Percentiles rank a stretch among this genome's conserved stretches.
phyloP scores from a whole-genome alignment of 2,329 filamentous ascomycete genomes.

The Ophiostoma novo-ulmi region DNA sequence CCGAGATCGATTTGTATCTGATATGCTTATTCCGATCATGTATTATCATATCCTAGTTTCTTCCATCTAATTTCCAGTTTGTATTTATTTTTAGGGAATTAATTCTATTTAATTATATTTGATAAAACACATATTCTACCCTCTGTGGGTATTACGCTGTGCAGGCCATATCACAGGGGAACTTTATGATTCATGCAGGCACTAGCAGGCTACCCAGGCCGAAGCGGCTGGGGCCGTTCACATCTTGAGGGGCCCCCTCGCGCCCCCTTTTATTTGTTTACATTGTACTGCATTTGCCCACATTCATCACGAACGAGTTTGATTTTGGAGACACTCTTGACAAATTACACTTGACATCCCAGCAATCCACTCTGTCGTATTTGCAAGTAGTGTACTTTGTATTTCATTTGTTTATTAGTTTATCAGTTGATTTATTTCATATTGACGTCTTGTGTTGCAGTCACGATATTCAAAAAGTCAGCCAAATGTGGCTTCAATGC shows the following conservation, averaged over 20 bases:
- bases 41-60: not conserved
- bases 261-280: constrained; percentile 9
- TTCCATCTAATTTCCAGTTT: not conserved
- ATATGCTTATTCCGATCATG: not conserved
- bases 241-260: not conserved
- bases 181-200: not conserved
- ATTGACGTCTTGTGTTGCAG: not conserved
- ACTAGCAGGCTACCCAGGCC: not conserved
- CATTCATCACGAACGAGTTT: not conserved
- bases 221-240: not conserved
- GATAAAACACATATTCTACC: not conserved
- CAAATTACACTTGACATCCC: constrained; percentile 3
- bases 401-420: not conserved
- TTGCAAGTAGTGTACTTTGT: not conserved
- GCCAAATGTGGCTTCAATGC: no score
- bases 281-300: constrained; percentile 2
- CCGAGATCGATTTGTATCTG: not conserved
- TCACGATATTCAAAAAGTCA: not conserved
- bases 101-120: no score
- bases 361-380: not conserved
- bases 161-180: not conserved
- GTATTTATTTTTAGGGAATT: no score
- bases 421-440: not conserved
- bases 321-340: not conserved
- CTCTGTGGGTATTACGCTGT: not conserved